Percentiles rank a stretch among this genome's conserved stretches.
phyloP scores from a whole-genome alignment of 1,284 basidiomycete genomes.

The Bondarzewia mesenterica region DNA sequence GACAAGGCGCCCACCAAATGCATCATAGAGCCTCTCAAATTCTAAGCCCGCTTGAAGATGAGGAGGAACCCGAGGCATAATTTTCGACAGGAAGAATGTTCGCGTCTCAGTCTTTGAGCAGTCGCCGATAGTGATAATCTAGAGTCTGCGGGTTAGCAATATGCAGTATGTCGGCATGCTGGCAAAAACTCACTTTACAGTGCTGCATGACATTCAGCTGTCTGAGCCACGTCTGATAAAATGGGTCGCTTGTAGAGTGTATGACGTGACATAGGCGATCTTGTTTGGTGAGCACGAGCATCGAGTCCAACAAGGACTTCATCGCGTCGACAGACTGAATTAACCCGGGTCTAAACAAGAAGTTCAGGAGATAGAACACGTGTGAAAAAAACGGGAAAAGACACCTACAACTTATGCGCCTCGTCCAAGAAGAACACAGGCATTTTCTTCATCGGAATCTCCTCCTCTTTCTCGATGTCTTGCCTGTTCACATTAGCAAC shows the following conservation, averaged over 20 bases:
- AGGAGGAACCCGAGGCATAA: slow-evolving; percentile 58
- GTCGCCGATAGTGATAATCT: slow-evolving; percentile 75
- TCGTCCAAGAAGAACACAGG: slow-evolving; percentile 80
- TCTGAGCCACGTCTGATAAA: slow-evolving; percentile 76
- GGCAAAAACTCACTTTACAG: slow-evolving; percentile 47
- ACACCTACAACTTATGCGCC: slow-evolving; percentile 66
- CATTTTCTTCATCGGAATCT: slow-evolving; percentile 51
- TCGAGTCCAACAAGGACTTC: slow-evolving; percentile 76
- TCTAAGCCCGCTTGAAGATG: slow-evolving; percentile 40
- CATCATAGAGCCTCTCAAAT: slow-evolving; percentile 67
- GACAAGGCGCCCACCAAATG: slow-evolving; percentile 75
- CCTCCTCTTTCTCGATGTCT: slow-evolving; percentile 22
- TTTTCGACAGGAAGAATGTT: slow-evolving; percentile 51
- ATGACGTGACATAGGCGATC: slow-evolving; percentile 76
- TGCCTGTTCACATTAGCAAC: slow-evolving; percentile 1
- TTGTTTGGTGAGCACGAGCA: slow-evolving; percentile 81
- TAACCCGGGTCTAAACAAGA: slow-evolving; percentile 47
- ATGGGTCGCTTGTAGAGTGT: slow-evolving; percentile 77
- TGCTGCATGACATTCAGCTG: slow-evolving; percentile 73
- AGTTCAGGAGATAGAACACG: background rate
- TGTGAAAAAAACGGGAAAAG: background rate
- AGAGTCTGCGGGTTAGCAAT: slow-evolving; percentile 5
- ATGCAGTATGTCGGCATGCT: background rate
- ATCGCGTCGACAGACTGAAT: slow-evolving; percentile 71
- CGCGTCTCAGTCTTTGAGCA: slow-evolving; percentile 63